Evolutionary conservation across 2,329 filamentous ascomycete genomes (phyloP).

Genomic region (Botrytis porri): DNA sequence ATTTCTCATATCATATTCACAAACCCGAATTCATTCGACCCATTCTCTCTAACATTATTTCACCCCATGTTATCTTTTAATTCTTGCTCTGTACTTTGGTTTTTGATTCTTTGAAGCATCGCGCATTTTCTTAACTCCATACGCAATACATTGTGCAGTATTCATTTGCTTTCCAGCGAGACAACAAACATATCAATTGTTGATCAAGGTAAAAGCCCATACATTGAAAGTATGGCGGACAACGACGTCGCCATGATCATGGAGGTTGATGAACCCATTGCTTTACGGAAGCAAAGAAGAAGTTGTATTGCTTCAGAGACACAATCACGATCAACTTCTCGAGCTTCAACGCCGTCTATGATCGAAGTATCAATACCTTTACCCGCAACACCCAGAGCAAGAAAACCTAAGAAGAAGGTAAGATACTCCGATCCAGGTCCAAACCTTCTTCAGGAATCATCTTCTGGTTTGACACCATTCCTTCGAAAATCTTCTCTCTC

Average conservation of each 20-base stretch:
- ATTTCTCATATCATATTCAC: neutral
- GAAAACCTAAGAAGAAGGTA: conserved; percentile 47
- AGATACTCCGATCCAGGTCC: conserved; percentile 59
- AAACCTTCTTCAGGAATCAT: conserved; percentile 37
- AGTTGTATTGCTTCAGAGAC: conserved; percentile 36
- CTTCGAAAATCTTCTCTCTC: conserved; percentile 50
- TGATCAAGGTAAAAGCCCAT: neutral
- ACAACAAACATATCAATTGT: neutral
- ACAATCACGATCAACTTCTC: conserved; percentile 24
- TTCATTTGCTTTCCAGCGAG: neutral
- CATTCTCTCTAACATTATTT: neutral
- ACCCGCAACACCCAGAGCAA: conserved; percentile 31
- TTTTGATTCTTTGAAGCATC: neutral
- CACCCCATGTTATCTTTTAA: neutral
- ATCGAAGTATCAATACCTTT: conserved; percentile 35
- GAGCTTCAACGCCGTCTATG: conserved; percentile 23
- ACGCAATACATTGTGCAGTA: neutral
- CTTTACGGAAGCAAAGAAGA: conserved; percentile 54
- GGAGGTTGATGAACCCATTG: conserved; percentile 49
- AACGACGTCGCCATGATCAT: conserved; percentile 37
- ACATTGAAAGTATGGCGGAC: conserved; percentile 9
- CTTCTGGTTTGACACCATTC: conserved; percentile 57
- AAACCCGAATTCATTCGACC: neutral
- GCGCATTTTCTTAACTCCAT: neutral
- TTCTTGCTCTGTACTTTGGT: neutral